These are phyloP conservation scores for Prosopis cineraria DNA, from an alignment of 306 rosid genomes.

Conservation along the genomic window DNA sequence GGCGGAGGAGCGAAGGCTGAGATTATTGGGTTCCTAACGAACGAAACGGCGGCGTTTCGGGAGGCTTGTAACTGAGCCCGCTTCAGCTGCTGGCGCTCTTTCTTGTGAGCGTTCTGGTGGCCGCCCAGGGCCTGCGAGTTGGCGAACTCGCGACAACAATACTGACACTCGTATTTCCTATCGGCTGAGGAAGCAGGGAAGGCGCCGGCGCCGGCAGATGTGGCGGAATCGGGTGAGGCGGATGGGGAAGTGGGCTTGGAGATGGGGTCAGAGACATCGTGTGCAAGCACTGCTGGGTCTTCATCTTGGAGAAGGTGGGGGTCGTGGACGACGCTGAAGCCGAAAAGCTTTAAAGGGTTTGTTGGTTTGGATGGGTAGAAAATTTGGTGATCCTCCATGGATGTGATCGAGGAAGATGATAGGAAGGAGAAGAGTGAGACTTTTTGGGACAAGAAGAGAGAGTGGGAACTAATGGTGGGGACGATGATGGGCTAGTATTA, in stretches of 20 bases:
- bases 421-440: slow-evolving; percentile 4
- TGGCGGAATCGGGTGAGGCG: slow-evolving; percentile 62
- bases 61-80: slow-evolving; percentile 83
- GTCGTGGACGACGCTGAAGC: slow-evolving; percentile 46
- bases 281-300: background rate
- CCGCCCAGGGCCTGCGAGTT: slow-evolving; percentile 90
- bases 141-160: slow-evolving; percentile 80
- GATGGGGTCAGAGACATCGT: slow-evolving; percentile 48
- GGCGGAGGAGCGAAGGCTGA: slow-evolving; percentile 86
- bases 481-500: slow-evolving; percentile 24
- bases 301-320: background rate
- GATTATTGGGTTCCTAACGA: slow-evolving; percentile 77
- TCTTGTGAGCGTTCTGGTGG: slow-evolving; percentile 90
- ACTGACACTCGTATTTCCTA: slow-evolving; percentile 82
- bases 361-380: slow-evolving; percentile 48
- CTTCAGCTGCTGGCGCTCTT: slow-evolving; percentile 81
- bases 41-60: slow-evolving; percentile 74
- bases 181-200: slow-evolving; percentile 57
- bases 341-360: slow-evolving; percentile 73
- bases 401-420: background rate
- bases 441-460: slow-evolving; percentile 29
- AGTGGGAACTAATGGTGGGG: slow-evolving; percentile 3
- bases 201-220: background rate
- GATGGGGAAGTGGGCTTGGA: slow-evolving; percentile 53
- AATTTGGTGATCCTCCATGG: slow-evolving; percentile 48